Evolutionary conservation across 371 early-diverging fungal genomes (phyloP), one percentile per base, ranked within the genome.

Genomic region (Blakeslea trispora): DNA sequence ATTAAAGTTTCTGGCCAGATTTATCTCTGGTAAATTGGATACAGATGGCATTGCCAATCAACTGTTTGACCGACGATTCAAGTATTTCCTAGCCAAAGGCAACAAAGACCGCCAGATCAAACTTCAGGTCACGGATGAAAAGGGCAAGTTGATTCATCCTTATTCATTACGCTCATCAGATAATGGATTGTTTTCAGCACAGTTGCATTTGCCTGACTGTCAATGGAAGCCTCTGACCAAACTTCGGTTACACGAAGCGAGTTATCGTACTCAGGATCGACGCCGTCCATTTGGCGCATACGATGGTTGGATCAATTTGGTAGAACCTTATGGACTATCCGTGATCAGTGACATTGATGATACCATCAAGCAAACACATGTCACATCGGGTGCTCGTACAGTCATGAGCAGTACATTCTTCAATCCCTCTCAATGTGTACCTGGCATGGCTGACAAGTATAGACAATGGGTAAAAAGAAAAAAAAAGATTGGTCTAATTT

Each of bases 281-380:
- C 28, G 28, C 7, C 28, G 28, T 28, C 59, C 28, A 21, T 71
- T 71, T 31, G 18, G 48, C 5, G 54, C 69, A 5, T 52, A 66
- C 10, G 57, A 54, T 39, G 78, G 79, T 1, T 50, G 66, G 1
- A 79, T 81, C 15, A 71, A 76, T 32, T 59, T 91, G 22, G 69
- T 91, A 50, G 74, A 77, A 1, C 79, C 76, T 5, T 48, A 50
- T 3, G 91, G 94, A 2, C 63, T 90, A 8, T 91, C 92, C 1
- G 55, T 94, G 7, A 90, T 94, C 42, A 86, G 86, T 1, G 94
- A 94, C 66, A 88, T 94, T 48, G 94, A 94, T 74, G 94, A 93
- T 61, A 94, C 93, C 11, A 94, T 93, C 72, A 93, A 92, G 69
- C 81, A 87, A 21, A 88, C 91, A 2, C 73, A 84, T 40, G 85